phyloP scores from a whole-genome alignment of 2,329 filamentous ascomycete genomes.

The Tolypocladium nubicola region DNA sequence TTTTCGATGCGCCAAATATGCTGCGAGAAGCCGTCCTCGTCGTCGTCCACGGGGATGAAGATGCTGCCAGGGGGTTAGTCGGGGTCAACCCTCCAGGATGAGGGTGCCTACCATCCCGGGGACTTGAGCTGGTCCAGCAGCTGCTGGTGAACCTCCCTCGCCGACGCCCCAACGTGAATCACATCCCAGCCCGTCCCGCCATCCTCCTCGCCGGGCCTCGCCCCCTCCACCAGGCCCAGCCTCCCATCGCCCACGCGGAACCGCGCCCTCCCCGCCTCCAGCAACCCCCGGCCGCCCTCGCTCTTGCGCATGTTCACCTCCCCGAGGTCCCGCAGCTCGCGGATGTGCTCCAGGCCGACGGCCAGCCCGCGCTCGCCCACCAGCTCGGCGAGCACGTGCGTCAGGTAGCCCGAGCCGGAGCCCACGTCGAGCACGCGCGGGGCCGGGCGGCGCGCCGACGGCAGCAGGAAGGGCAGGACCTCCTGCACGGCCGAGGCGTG shows the following conservation, averaged over 20 bases:
- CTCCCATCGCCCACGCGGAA: constrained; percentile 71
- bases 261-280: constrained; percentile 53
- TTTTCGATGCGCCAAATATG: constrained; percentile 69
- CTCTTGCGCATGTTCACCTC: constrained; percentile 57
- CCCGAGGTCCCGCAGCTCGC: constrained; percentile 50
- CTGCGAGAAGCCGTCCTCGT: constrained; percentile 37
- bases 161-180: constrained; percentile 90
- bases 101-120: constrained; percentile 51
- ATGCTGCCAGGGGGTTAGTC: constrained; percentile 31
- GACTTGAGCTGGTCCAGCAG: constrained; percentile 67
- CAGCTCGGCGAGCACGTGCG: constrained; percentile 76
- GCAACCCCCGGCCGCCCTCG: constrained; percentile 42
- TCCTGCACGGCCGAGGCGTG: constrained; percentile 43
- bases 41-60: constrained; percentile 66
- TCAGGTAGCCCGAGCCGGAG: constrained; percentile 73
- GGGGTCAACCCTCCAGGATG: no score
- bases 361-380: constrained; percentile 45
- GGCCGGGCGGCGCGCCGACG: constrained; percentile 16
- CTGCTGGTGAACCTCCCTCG: constrained; percentile 58
- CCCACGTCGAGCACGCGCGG: constrained; percentile 62
- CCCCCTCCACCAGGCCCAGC: constrained; percentile 44
- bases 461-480: constrained; percentile 32
- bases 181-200: constrained; percentile 64
- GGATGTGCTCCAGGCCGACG: constrained; percentile 67
- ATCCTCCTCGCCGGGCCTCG: constrained; percentile 32